phyloP scores from a whole-genome alignment of 495 filamentous ascomycete species.

The Neurospora sp. region DNA sequence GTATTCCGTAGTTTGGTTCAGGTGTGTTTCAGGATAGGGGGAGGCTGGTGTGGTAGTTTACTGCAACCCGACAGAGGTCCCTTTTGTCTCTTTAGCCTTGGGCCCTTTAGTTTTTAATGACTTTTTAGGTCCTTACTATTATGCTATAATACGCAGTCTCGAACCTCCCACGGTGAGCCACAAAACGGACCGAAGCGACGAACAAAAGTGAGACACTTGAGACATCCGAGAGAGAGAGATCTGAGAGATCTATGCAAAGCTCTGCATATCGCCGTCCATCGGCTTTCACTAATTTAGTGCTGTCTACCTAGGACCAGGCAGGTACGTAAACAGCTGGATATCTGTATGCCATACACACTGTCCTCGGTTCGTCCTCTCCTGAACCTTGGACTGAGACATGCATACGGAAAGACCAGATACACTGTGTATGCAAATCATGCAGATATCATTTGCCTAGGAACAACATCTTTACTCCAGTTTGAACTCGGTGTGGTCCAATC shows the following conservation, averaged over 20 bases:
- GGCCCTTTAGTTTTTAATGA: neutral
- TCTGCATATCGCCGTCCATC: neutral
- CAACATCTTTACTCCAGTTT: constrained; percentile 21
- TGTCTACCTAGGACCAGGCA: neutral
- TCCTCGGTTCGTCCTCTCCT: neutral
- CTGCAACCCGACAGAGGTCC: neutral
- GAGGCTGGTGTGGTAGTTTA: neutral
- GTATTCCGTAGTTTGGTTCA: neutral
- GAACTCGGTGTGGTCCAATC: constrained; percentile 48
- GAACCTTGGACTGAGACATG: neutral
- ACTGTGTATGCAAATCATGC: neutral
- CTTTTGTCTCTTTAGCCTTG: neutral
- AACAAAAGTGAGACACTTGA: neutral
- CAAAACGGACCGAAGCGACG: neutral
- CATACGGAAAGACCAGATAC: neutral
- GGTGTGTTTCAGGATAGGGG: neutral
- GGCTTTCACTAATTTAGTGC: neutral
- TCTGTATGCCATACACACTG: neutral
- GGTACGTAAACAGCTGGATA: neutral
- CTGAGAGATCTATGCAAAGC: neutral
- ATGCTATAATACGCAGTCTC: neutral
- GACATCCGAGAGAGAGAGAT: neutral
- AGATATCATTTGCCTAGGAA: neutral
- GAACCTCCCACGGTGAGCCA: neutral
- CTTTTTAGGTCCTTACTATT: neutral